These are phyloP conservation scores for Chrysoporthe puriensis DNA, from an alignment of 2,329 filamentous ascomycete genomes.

Conservation along the genomic window DNA sequence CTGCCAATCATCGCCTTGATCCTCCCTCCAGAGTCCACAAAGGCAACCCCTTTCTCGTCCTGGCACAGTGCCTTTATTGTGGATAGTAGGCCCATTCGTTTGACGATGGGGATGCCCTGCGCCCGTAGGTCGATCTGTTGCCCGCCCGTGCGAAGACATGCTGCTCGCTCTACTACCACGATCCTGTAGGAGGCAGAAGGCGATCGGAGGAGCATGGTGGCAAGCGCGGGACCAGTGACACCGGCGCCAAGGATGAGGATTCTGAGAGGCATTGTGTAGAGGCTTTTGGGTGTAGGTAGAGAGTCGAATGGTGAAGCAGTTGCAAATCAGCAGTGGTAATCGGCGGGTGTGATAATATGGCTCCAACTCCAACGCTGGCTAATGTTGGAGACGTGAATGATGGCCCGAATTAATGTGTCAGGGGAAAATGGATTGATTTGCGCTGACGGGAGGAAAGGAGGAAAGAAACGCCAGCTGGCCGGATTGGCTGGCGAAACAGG, in stretches of 20 bases:
- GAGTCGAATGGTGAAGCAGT: background rate
- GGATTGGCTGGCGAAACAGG: too few relatives aligned
- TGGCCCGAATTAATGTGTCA: too few relatives aligned
- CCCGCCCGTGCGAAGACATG: constrained; percentile 31
- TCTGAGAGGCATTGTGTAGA: constrained; percentile 4
- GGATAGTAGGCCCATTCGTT: constrained; percentile 51
- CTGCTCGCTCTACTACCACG: constrained; percentile 36
- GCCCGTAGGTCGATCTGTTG: constrained; percentile 37
- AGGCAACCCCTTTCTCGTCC: constrained; percentile 36
- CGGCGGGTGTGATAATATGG: too few relatives aligned
- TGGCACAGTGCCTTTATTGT: constrained; percentile 14
- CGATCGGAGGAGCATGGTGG: constrained; percentile 34
- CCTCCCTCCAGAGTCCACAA: constrained; percentile 34
- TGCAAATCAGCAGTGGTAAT: background rate
- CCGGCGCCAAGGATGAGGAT: constrained; percentile 30
- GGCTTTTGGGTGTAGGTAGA: background rate
- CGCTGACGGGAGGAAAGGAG: too few relatives aligned
- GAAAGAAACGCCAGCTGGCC: too few relatives aligned
- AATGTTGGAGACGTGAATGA: too few relatives aligned
- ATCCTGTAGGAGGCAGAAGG: constrained; percentile 21
- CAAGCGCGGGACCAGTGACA: constrained; percentile 34
- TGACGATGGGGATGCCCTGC: constrained; percentile 41
- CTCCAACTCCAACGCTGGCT: too few relatives aligned
- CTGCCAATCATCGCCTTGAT: constrained; percentile 41
- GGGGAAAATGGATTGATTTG: too few relatives aligned